Conservation (phyloP, 352 stramenopile species). For the Phytophthora capsici region DNA sequence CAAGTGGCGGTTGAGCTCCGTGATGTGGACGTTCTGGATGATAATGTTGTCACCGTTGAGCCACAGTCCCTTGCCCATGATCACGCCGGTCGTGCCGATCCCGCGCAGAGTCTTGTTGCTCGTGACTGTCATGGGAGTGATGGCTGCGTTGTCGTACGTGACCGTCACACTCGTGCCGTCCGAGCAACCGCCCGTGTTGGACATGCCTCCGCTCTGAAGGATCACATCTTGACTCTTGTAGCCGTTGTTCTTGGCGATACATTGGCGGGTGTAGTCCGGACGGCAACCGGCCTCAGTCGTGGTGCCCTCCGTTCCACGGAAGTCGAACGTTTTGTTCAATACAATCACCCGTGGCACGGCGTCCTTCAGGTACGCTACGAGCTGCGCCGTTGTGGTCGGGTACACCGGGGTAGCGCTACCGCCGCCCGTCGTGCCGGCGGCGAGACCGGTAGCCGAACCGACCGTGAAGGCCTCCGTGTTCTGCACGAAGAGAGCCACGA, state of each 20-base stretch:
- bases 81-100: constrained; percentile 37
- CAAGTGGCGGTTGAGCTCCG: constrained; percentile 41
- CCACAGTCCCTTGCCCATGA: constrained; percentile 47
- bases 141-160: constrained; percentile 30
- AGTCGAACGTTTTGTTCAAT: constrained; percentile 49
- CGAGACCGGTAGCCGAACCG: constrained; percentile 36
- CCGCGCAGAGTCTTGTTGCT: constrained; percentile 51
- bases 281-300: constrained; percentile 50
- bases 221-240: constrained; percentile 53
- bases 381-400: constrained; percentile 40
- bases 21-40: constrained; percentile 46
- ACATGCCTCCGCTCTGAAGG: constrained; percentile 27
- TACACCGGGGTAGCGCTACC: constrained; percentile 39
- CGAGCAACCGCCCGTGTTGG: constrained; percentile 27
- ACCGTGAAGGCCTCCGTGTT: constrained; percentile 29
- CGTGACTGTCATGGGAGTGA: constrained; percentile 38
- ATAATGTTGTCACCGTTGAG: constrained; percentile 54
- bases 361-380: constrained; percentile 42
- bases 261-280: constrained; percentile 39
- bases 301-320: constrained; percentile 44
- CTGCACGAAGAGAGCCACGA: constrained; percentile 26
- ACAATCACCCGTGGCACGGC: constrained; percentile 40
- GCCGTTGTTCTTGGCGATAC: constrained; percentile 46
- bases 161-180: constrained; percentile 27
- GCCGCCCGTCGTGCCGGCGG: constrained; percentile 42